Conservation (phyloP, 768 basidiomycete species). For the Tylopilus rubrobrunneus region DNA sequence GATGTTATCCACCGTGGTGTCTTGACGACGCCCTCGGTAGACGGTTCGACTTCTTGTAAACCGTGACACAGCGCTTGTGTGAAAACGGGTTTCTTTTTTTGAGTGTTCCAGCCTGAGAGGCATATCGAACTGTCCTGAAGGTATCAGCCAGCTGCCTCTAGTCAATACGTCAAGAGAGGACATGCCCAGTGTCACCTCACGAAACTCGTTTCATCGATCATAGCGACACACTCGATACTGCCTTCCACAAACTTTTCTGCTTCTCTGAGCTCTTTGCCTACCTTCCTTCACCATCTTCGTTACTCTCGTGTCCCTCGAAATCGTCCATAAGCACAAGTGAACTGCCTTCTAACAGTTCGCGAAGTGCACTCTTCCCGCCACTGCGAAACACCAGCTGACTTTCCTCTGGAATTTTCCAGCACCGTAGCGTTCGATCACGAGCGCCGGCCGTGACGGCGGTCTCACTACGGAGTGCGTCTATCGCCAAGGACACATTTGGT, state of each 20-base stretch:
- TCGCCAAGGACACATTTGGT: conserved; percentile 50
- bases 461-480: conserved; percentile 82
- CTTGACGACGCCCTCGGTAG: conserved; percentile 69
- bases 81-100: conserved; percentile 94
- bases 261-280: conserved; percentile 28
- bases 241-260: conserved; percentile 71
- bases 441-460: conserved; percentile 84
- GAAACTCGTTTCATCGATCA: conserved; percentile 94
- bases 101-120: conserved; percentile 86
- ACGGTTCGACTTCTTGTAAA: conserved; percentile 62
- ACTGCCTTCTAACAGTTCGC: conserved; percentile 79
- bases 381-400: conserved; percentile 95
- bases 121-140: conserved; percentile 60
- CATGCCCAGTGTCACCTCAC: conserved; percentile 94
- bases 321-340: too few species aligned
- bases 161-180: not conserved
- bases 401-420: conserved; percentile 96
- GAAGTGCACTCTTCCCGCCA: conserved; percentile 78
- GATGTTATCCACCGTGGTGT: conserved; percentile 92
- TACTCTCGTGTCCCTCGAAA: conserved; percentile 52
- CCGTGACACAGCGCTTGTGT: conserved; percentile 87
- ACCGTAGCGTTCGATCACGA: conserved; percentile 87
- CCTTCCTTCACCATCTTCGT: conserved; percentile 36
- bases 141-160: not conserved
- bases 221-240: conserved; percentile 85